phyloP scores from a whole-genome alignment of 2,329 filamentous ascomycete species.

The Incumbomyces delicatus region DNA sequence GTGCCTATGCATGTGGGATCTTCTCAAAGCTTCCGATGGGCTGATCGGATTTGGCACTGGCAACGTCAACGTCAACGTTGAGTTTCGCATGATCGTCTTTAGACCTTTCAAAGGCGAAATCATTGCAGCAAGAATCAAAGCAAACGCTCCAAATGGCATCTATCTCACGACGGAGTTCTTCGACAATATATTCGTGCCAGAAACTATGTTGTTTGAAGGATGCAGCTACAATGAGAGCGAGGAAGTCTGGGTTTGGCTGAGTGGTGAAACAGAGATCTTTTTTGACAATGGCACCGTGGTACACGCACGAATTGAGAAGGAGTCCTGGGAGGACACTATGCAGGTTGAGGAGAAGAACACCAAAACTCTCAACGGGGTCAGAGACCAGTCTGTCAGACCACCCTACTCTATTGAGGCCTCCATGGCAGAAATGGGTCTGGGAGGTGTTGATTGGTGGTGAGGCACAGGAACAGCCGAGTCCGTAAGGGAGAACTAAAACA shows the following conservation, averaged over 20 bases:
- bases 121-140: slow-evolving; percentile 72
- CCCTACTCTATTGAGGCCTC: slow-evolving; percentile 39
- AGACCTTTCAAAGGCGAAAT: slow-evolving; percentile 94
- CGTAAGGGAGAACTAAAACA: no score
- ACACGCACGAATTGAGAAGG: slow-evolving; percentile 72
- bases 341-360: neutral
- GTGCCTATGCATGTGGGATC: slow-evolving; percentile 85
- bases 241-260: slow-evolving; percentile 75
- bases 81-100: slow-evolving; percentile 89
- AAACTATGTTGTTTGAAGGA: slow-evolving; percentile 63
- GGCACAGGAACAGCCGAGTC: no score
- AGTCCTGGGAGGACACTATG: slow-evolving; percentile 69
- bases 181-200: slow-evolving; percentile 76
- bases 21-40: slow-evolving; percentile 82
- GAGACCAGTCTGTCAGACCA: slow-evolving; percentile 9
- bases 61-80: slow-evolving; percentile 88
- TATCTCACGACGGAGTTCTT: slow-evolving; percentile 85
- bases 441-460: slow-evolving; percentile 39
- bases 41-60: slow-evolving; percentile 88
- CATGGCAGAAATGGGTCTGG: slow-evolving; percentile 38
- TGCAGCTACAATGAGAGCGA: slow-evolving; percentile 66
- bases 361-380: slow-evolving; percentile 33
- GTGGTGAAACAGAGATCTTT: slow-evolving; percentile 63
- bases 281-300: slow-evolving; percentile 88
- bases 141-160: slow-evolving; percentile 62